Base-by-base conservation (phyloP, 2,329 filamentous ascomycete genomes). In the Hymenoscyphus fructigenus region DNA sequence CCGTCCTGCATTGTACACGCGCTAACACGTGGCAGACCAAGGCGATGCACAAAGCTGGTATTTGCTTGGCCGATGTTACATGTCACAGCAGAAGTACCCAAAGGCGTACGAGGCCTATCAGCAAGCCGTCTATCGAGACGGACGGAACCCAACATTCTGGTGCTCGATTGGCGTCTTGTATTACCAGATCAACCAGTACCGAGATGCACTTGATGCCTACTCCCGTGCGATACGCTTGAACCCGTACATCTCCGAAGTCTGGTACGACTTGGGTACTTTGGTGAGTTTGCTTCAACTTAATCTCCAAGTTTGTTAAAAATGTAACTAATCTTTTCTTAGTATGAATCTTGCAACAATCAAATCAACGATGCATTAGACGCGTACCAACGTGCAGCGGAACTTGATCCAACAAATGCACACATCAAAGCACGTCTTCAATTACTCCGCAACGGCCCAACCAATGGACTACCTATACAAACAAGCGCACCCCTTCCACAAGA, bases 171-270 rank as follows among this genome's bases (percentile, higher is more conserved):
- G 95, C 77, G 95, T 99, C 17, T 85, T 99, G 66, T 99, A 99
- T 78, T 99, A 98, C 80, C 95, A 98, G 80, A 99, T 99, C 82
- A 99, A 98, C 79, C 95, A 99, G 81, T 99, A 99, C 80, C 89
- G 95, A 65, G 95, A 99, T 82, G 95, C 95, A 2, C 85, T 99
- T 61, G 95, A 99, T 81, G 95, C 95, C 47, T 99, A 98, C 79
- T 97, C 93, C 67, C 91, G 95, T 66, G 95, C 95, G 57, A 99
- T 98, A 73, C 90, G 95, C 63, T 80, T 99, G 73, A 99, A 98
- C 76, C 95, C 95, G 5, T 97, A 96, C 82, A 98, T 99, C 69
- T 97, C 93, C 1, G 95, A 99, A 78, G 95, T 99, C 60, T 99
- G 95, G 95, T 99, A 98, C 78, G 95, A 99, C 78, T 83, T 99